Evolutionary conservation across 164 flowering plant species (phyloP).

Genomic region (Vitis rupestris): DNA sequence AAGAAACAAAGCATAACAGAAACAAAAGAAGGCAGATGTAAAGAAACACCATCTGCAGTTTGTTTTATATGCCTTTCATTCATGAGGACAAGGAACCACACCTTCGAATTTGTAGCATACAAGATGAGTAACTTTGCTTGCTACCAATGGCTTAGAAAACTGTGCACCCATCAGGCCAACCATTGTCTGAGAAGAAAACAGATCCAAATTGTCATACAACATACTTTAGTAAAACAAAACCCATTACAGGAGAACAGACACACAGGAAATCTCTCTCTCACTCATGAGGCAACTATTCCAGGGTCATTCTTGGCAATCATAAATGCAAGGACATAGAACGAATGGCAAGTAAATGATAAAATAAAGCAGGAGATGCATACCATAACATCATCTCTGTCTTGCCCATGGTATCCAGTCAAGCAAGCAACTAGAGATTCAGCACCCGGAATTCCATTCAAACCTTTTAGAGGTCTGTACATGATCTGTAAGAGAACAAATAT

Average conservation of each 20-base stretch:
- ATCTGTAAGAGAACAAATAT: conserved; percentile 36
- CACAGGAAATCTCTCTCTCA: background rate
- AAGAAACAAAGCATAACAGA: too few relatives aligned
- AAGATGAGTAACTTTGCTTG: conserved; percentile 88
- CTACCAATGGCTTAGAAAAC: conserved; percentile 86
- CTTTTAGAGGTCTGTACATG: conserved; percentile 72
- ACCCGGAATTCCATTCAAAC: conserved; percentile 80
- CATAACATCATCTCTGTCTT: conserved; percentile 87
- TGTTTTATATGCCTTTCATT: too few relatives aligned
- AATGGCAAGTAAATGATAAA: background rate
- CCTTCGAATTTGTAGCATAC: conserved; percentile 98
- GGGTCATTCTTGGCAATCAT: too few relatives aligned
- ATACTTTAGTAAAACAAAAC: background rate
- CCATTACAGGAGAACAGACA: background rate
- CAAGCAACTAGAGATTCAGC: conserved; percentile 63
- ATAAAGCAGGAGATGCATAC: conserved; percentile 25
- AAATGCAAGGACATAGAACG: background rate
- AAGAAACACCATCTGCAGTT: too few relatives aligned
- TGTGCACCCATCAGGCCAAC: conserved; percentile 86
- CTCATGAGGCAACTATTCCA: too few relatives aligned
- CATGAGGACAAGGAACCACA: conserved; percentile 19
- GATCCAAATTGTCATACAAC: conserved; percentile 8
- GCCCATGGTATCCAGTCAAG: conserved; percentile 91
- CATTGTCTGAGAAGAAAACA: conserved; percentile 59
- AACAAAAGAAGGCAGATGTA: too few relatives aligned